These are phyloP conservation scores for Calonectria montana DNA, from an alignment of 2,329 filamentous ascomycete species.

Conservation along the genomic window DNA sequence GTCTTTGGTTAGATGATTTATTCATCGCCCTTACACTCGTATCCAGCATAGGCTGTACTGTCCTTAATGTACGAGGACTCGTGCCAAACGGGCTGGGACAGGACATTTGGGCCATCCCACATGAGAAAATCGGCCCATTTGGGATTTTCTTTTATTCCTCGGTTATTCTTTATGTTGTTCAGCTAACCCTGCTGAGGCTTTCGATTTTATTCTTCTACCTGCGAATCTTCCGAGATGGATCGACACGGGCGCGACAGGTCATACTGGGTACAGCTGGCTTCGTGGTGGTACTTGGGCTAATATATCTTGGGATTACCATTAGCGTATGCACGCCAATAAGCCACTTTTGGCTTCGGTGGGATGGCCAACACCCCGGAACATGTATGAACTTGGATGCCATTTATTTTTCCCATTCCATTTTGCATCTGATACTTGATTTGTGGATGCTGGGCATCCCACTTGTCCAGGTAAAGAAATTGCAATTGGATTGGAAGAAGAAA, in stretches of 20 bases:
- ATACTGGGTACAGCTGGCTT: not conserved
- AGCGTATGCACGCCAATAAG: not conserved
- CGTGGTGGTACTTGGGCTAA: not conserved
- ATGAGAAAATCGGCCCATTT: not conserved
- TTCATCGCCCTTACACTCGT: not conserved
- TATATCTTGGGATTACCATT: slow-evolving; percentile 30
- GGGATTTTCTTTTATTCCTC: not conserved
- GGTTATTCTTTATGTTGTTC: not conserved
- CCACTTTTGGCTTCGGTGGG: not conserved
- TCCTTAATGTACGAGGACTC: not conserved
- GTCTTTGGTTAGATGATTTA: not conserved
- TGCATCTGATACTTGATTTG: slow-evolving; percentile 56
- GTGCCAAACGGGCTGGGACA: not conserved
- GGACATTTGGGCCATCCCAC: not conserved
- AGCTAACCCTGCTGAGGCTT: not conserved
- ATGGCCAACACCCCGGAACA: not conserved
- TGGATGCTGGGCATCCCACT: slow-evolving; percentile 57
- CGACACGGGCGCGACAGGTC: not conserved
- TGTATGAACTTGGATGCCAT: not conserved
- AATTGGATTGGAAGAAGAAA: slow-evolving; percentile 55
- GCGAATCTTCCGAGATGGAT: not conserved
- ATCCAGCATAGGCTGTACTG: not conserved
- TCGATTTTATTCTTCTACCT: slow-evolving; percentile 1
- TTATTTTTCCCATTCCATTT: slow-evolving; percentile 51
- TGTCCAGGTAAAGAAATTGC: slow-evolving; percentile 49